Base-by-base conservation (phyloP, 306 rosid genomes). In the Hippophae tibetana region DNA sequence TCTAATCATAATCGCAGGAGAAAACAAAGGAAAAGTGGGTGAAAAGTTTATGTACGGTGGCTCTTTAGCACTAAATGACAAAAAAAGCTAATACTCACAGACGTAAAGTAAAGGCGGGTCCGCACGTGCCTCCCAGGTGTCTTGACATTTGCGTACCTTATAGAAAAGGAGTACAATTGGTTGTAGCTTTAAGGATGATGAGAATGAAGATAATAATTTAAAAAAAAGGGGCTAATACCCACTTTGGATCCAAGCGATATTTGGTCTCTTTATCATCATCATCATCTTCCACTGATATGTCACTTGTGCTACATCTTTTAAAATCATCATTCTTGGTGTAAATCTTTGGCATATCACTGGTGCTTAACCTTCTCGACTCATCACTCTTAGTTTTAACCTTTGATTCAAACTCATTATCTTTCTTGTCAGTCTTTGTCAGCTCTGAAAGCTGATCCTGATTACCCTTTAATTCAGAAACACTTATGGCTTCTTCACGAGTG, bases 221-320 rank as follows among this genome's bases (percentile, higher is more conserved):
- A 7, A 47, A 25, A 54, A 69, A 66, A 18, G 18, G 55, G 27
- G 65, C 8, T 2, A 52, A 58, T 70, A 54, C 26, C 73, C 52
- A 92, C 99, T 92, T 80, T 69, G 99, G 99, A 79, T 92, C 95
- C 81, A 92, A 73, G 71, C 99, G 99, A 76, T 92, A 92, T 88
- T 92, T 84, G 61, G 89, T 80, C 81, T 92, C 96, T 61, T 86
- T 87, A 58, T 83, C 99, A 61, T 85, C 95, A 7, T 92, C 99
- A 6, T 92, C 99, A 66, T 92, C 99, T 61, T 92, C 99, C 66
- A 80, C 53, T 10, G 95, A 76, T 62, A 70, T 61, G 23, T 86
- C 88, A 65, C 74, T 80, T 10, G 78, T 54, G 68, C 63, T 75
- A 61, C 73, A 57, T 69, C 79, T 84, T 65, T 79, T 84, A 48